These are phyloP conservation scores for Fusarium coicis DNA, from an alignment of 2,329 filamentous ascomycete species.

Conservation along the genomic window DNA sequence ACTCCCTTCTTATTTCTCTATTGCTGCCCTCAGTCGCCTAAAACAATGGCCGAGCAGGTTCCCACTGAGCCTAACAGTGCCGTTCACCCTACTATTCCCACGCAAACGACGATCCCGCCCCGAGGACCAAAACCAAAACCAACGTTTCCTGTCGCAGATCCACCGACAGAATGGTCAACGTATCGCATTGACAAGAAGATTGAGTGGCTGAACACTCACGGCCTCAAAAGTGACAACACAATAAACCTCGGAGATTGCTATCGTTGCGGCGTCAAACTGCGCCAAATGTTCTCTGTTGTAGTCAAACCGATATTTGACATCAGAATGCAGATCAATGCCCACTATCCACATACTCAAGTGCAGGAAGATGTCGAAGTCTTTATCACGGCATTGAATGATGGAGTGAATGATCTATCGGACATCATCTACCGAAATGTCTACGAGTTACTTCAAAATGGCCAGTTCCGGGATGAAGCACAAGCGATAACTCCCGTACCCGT, in stretches of 20 bases:
- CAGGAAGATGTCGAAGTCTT: neutral
- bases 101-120: neutral
- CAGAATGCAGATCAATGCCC: neutral
- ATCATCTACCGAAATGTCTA: neutral
- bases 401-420: neutral
- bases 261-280: neutral
- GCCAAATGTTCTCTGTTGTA: neutral
- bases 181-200: neutral
- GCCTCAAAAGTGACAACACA: neutral
- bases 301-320: neutral
- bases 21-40: neutral
- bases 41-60: neutral
- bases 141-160: neutral
- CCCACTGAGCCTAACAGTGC: neutral
- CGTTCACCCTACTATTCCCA: neutral
- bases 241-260: neutral
- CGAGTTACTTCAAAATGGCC: neutral
- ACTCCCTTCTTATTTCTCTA: neutral
- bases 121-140: neutral
- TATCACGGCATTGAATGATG: neutral
- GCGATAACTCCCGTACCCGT: neutral
- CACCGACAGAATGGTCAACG: neutral
- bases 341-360: neutral
- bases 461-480: neutral
- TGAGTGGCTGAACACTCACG: neutral